Percentiles rank a stretch among this genome's conserved stretches.
phyloP scores from a whole-genome alignment of 1,284 basidiomycete genomes.

The Papiliotrema flavescens region DNA sequence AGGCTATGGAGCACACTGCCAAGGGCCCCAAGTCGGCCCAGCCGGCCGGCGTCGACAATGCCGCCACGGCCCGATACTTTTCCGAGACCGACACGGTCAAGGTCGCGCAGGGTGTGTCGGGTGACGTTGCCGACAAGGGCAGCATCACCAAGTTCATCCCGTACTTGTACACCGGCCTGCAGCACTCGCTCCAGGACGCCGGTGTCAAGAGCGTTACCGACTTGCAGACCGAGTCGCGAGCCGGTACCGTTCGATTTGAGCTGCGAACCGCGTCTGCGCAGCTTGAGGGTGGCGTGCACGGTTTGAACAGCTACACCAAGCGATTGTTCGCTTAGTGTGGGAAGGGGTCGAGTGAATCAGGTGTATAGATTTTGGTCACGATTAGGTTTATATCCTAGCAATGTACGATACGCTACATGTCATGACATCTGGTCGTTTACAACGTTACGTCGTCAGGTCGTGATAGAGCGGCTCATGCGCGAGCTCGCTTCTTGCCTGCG shows the following conservation, averaged over 20 bases:
- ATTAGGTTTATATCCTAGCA: background rate
- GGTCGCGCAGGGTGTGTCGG: conserved; percentile 95
- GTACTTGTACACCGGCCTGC: conserved; percentile 86
- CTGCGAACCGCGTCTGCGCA: conserved; percentile 92
- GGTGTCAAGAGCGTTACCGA: conserved; percentile 62
- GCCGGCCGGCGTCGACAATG: conserved; percentile 71
- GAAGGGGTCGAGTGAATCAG: too few species aligned
- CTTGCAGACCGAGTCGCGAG: conserved; percentile 62
- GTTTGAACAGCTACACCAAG: conserved; percentile 70
- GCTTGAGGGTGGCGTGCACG: conserved; percentile 93
- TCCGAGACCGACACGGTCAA: conserved; percentile 92
- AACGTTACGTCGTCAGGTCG: background rate
- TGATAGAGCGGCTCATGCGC: background rate
- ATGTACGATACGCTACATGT: background rate
- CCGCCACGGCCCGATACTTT: conserved; percentile 95
- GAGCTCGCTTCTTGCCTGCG: conserved; percentile 3
- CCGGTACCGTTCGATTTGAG: conserved; percentile 81
- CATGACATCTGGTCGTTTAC: background rate
- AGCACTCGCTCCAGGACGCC: conserved; percentile 94
- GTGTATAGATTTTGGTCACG: too few species aligned
- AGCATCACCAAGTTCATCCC: conserved; percentile 86
- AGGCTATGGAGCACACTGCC: conserved; percentile 90
- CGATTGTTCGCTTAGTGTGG: conserved; percentile 54
- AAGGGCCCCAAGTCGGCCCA: conserved; percentile 53
- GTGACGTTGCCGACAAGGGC: conserved; percentile 97